Evolutionary conservation across 441 rosid genomes (phyloP), one percentile per base, ranked within the genome.

Genomic region (Gossypium schwendimanii): DNA sequence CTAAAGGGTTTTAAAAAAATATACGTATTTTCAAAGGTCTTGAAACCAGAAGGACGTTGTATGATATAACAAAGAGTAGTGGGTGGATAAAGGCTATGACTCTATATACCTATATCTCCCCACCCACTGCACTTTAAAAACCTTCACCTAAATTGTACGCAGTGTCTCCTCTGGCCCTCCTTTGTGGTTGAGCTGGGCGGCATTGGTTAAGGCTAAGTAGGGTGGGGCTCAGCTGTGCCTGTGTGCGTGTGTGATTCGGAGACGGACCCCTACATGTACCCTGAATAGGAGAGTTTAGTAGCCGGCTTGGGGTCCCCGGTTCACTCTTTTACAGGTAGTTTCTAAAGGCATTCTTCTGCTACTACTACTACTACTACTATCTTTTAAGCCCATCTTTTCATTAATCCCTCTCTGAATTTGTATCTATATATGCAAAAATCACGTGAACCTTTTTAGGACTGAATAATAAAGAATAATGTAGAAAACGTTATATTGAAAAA

Each of bases 211-310:
- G 33, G 20, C 23, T 26, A 28, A 0, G 11, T 53, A 69, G 73
- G 21, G 33, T 69, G 33, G 73, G 72, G 49, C 28, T 69, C 72
- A 31, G 31, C 59, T 50, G 15, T 14, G 20, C 62, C 36, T 24
- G 17, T 9, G 15, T 58, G 17, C 36, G 33, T 58, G 36, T 23
- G 62, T 58, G 62, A 23, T 24, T 23, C 26, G 41, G 31, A 31
- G 73, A 36, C 33, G 70, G 73, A 69, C 73, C 73, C 63, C 73
- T 69, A 54, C 73, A 50, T 50, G 23, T 67, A 26, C 18, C 52
- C 36, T 28, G 59, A 50, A 31, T 28, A 26, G 2, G 33, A 54
- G 17, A 36, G 50, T 69, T 54, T 54, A 21, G 14, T 54, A 54
- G 63, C 18, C 62, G 55, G 52, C 49, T 24, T 20, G 58, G 49